Evolutionary conservation across 352 stramenopile genomes (phyloP).

Genomic region (Thraustotheca clavata): DNA sequence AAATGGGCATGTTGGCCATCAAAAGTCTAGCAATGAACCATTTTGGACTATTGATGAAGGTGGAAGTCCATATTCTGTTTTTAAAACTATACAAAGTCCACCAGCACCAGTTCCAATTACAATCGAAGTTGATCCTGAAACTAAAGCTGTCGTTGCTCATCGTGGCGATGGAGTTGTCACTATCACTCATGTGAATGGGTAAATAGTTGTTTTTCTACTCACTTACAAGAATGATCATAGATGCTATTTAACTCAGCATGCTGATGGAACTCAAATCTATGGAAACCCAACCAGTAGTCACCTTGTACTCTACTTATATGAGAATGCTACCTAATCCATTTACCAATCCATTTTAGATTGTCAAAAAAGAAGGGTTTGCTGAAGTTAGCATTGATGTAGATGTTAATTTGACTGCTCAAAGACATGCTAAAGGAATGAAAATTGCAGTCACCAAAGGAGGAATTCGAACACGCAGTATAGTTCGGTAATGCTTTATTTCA

Average conservation of each 20-base stretch:
- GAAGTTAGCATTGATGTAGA: slow-evolving; percentile 64
- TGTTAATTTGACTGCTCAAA: slow-evolving; percentile 48
- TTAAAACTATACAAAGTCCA: slow-evolving; percentile 10
- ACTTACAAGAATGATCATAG: not conserved
- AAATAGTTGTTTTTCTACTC: not conserved
- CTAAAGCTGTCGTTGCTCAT: slow-evolving; percentile 50
- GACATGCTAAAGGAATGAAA: slow-evolving; percentile 43
- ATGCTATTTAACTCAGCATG: slow-evolving; percentile 47
- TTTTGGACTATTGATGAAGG: slow-evolving; percentile 23
- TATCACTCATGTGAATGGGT: slow-evolving; percentile 51
- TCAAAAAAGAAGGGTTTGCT: slow-evolving; percentile 42
- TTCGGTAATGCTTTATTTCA: slow-evolving; percentile 16
- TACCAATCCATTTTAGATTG: slow-evolving; percentile 21
- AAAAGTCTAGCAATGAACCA: not conserved
- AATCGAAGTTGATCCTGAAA: slow-evolving; percentile 51
- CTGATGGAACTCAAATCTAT: slow-evolving; percentile 54
- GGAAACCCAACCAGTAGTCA: slow-evolving; percentile 38
- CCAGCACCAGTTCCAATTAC: slow-evolving; percentile 18
- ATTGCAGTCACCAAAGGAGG: slow-evolving; percentile 66
- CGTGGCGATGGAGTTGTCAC: slow-evolving; percentile 42
- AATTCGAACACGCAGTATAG: slow-evolving; percentile 40
- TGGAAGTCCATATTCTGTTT: not conserved
- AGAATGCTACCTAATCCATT: not conserved
- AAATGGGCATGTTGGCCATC: slow-evolving; percentile 29
- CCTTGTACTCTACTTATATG: slow-evolving; percentile 18